Conservation (phyloP, 2,329 filamentous ascomycete species). For the Grosmannia clavigera region DNA sequence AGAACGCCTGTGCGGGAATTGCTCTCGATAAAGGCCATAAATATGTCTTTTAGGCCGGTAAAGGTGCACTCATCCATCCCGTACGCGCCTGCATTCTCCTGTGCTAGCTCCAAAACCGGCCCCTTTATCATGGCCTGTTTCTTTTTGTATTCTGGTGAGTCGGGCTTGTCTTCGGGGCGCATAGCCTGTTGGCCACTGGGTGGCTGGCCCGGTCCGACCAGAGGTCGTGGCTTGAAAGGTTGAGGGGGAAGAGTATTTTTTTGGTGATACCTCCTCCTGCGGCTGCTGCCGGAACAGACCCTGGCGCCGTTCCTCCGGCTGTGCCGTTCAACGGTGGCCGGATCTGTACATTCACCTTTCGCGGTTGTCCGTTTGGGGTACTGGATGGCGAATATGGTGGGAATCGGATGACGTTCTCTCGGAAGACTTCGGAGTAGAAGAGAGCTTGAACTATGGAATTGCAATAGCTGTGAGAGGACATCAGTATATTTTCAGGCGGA, state of each 20-base stretch:
- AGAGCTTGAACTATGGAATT: constrained; percentile 97
- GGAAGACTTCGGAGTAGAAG: constrained; percentile 89
- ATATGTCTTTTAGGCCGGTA: constrained; percentile 90
- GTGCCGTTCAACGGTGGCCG: constrained; percentile 39
- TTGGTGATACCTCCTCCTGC: constrained; percentile 19
- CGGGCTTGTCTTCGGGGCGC: constrained; percentile 81
- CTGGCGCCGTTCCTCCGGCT: not conserved
- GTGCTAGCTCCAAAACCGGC: constrained; percentile 72
- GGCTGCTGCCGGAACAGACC: constrained; percentile 26
- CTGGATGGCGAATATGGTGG: constrained; percentile 60
- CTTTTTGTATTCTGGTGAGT: constrained; percentile 96
- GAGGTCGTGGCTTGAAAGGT: constrained; percentile 42
- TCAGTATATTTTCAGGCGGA: constrained; percentile 7
- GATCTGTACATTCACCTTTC: constrained; percentile 49
- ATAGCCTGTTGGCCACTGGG: constrained; percentile 41
- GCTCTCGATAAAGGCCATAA: constrained; percentile 76
- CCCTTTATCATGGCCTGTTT: constrained; percentile 83
- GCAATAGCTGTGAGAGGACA: constrained; percentile 57
- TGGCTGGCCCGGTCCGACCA: constrained; percentile 37
- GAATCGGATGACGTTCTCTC: constrained; percentile 87
- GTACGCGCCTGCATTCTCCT: constrained; percentile 68
- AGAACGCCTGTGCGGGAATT: constrained; percentile 76
- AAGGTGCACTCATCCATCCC: constrained; percentile 94
- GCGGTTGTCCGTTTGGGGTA: constrained; percentile 46
- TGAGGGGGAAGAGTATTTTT: constrained; percentile 45